phyloP scores from a whole-genome alignment of 1,284 basidiomycete species.

The Heterobasidion annosum region DNA sequence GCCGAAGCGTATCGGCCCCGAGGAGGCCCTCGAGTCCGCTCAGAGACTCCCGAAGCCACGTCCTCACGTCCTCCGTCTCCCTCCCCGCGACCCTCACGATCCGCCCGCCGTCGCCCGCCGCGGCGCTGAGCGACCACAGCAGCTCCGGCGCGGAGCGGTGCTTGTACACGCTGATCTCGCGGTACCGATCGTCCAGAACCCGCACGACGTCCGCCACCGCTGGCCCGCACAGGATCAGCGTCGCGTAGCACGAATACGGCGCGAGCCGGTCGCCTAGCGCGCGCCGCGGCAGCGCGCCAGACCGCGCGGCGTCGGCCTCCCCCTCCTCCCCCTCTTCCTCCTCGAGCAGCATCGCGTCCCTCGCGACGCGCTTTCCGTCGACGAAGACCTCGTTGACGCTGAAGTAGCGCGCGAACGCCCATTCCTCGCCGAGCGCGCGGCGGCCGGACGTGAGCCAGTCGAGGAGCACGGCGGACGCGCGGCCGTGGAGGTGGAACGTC shows the following conservation, averaged over 20 bases:
- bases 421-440: conserved; percentile 73
- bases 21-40: conserved; percentile 40
- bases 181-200: conserved; percentile 40
- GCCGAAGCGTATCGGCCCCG: conserved; percentile 56
- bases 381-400: conserved; percentile 81
- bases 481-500: conserved; percentile 53
- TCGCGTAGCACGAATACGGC: conserved; percentile 84
- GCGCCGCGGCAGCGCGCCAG: conserved; percentile 24
- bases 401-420: conserved; percentile 82
- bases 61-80: conserved; percentile 63
- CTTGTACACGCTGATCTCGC: conserved; percentile 54
- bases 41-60: conserved; percentile 56
- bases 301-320: not conserved
- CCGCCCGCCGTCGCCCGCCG: conserved; percentile 34
- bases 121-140: conserved; percentile 70
- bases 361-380: conserved; percentile 52
- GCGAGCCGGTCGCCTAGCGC: conserved; percentile 52
- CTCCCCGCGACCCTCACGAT: conserved; percentile 67
- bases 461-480: conserved; percentile 63
- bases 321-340: conserved; percentile 17
- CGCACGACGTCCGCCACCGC: conserved; percentile 34
- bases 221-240: conserved; percentile 67
- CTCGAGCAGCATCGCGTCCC: conserved; percentile 73
- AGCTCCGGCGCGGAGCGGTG: conserved; percentile 40
- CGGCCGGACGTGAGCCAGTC: conserved; percentile 91